Evolutionary conservation across 140 eudicot species (phyloP).

Genomic region (Ambrosia hybrid): DNA sequence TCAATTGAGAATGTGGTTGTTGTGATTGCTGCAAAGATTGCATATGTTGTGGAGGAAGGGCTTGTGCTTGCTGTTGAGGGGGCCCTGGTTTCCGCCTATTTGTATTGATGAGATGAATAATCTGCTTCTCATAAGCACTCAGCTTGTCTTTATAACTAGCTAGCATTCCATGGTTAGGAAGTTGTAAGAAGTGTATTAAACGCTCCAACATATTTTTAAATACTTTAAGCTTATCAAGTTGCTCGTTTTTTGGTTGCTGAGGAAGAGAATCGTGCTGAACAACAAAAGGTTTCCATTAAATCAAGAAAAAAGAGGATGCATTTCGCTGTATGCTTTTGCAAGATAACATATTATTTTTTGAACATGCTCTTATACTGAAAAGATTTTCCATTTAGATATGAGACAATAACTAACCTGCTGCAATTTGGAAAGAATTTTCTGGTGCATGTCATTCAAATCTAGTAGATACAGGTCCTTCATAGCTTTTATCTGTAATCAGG

Average conservation of each 20-base stretch:
- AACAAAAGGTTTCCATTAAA: constrained; percentile 1
- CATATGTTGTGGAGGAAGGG: constrained; percentile 59
- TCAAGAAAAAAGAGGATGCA: not conserved
- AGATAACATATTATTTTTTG: constrained; percentile 2
- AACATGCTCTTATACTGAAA: constrained; percentile 2
- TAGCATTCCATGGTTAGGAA: constrained; percentile 51
- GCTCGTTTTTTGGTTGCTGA: constrained; percentile 71
- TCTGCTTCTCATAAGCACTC: constrained; percentile 70
- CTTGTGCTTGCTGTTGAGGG: constrained; percentile 65
- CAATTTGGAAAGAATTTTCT: constrained; percentile 66
- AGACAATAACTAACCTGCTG: constrained; percentile 54
- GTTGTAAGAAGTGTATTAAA: constrained; percentile 53
- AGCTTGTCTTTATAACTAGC: constrained; percentile 66
- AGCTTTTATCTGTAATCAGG: constrained; percentile 69
- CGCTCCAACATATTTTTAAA: constrained; percentile 84
- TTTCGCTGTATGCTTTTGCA: constrained; percentile 1
- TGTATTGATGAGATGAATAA: constrained; percentile 54
- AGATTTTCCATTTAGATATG: not conserved
- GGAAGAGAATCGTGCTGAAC: constrained; percentile 78
- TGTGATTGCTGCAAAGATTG: constrained; percentile 76
- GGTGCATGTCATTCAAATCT: constrained; percentile 76
- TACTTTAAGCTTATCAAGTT: constrained; percentile 64
- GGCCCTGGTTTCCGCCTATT: constrained; percentile 63
- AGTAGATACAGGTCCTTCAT: constrained; percentile 78
- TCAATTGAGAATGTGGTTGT: constrained; percentile 64